phyloP scores from a whole-genome alignment of 2,329 filamentous ascomycete genomes.

The Talaromyces sp. region DNA sequence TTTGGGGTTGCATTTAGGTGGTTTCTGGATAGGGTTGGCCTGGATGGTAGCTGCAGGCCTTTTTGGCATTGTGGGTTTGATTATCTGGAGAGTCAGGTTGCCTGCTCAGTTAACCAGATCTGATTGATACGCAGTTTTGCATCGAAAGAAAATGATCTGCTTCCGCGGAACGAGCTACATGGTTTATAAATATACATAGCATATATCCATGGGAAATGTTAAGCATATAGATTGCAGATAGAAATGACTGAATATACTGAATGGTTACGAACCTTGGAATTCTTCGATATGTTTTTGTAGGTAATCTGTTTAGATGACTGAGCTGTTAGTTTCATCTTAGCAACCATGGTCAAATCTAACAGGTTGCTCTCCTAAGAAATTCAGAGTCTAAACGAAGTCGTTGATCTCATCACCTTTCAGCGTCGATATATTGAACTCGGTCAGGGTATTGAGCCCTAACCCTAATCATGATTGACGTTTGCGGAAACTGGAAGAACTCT shows the following conservation, averaged over 20 bases:
- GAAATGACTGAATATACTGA: neutral
- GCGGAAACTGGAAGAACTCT: neutral
- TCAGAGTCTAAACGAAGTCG: neutral
- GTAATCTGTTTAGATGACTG: neutral
- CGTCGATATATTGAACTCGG: neutral
- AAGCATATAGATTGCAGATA: neutral
- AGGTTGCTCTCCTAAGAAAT: neutral
- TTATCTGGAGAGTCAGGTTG: slow-evolving; percentile 15
- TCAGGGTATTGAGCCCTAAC: neutral
- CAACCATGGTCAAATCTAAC: neutral
- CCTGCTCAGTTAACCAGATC: neutral
- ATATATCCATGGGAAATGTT: neutral
- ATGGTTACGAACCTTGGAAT: no score
- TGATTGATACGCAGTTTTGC: neutral
- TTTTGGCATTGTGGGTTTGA: slow-evolving; percentile 21
- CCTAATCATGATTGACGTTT: neutral
- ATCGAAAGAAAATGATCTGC: neutral
- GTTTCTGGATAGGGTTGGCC: slow-evolving; percentile 45
- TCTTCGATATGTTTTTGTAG: no score
- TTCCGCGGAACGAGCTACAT: neutral
- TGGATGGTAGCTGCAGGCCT: slow-evolving; percentile 39
- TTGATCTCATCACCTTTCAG: neutral
- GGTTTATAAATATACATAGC: neutral
- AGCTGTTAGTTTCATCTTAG: no score
- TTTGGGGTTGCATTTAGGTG: slow-evolving; percentile 43